A percentile compares a stretch with the other conserved stretches of the same genome.
These are phyloP conservation scores for Mucor indicus DNA, from an alignment of 371 early-diverging fungal species.

Conservation along the genomic window DNA sequence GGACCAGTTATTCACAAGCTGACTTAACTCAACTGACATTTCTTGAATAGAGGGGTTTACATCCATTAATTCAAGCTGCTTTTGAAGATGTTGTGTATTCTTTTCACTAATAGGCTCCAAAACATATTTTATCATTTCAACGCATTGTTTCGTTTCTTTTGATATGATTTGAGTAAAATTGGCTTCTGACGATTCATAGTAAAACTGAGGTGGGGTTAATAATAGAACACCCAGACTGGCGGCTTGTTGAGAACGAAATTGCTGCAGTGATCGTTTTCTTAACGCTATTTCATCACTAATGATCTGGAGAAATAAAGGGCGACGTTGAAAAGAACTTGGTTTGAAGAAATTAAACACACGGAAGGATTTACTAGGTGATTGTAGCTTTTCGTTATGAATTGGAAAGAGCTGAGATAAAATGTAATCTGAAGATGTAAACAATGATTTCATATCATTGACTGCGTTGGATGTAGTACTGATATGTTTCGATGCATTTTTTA, in stretches of 20 bases:
- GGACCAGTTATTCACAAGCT: slow-evolving; percentile 7
- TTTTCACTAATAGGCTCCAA: slow-evolving; percentile 2
- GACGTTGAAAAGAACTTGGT: slow-evolving; percentile 20
- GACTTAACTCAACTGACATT: slow-evolving; percentile 3
- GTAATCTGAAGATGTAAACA: slow-evolving; percentile 25
- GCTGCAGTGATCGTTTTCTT: slow-evolving; percentile 51
- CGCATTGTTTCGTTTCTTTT: slow-evolving; percentile 7
- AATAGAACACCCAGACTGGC: slow-evolving; percentile 60
- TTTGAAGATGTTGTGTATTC: slow-evolving; percentile 16
- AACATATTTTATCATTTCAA: slow-evolving; percentile 12
- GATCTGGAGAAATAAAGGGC: slow-evolving; percentile 47
- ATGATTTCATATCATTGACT: slow-evolving; percentile 13
- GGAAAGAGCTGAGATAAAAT: slow-evolving; percentile 36
- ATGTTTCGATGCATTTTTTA: slow-evolving; percentile 19
- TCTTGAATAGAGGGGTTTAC: background rate
- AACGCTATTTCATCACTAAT: slow-evolving; percentile 59
- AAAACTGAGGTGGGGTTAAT: slow-evolving; percentile 28
- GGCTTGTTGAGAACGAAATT: slow-evolving; percentile 59
- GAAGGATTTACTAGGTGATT: background rate
- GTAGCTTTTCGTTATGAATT: slow-evolving; percentile 2
- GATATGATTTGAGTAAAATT: slow-evolving; percentile 1
- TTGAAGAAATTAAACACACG: slow-evolving; percentile 4
- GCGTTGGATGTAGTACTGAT: background rate
- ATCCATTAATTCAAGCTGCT: slow-evolving; percentile 2
- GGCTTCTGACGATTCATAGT: background rate